Evolutionary conservation across 805 yeast genomes (phyloP), one percentile per base, ranked within the genome.

Genomic region (Metschnikowia cerradonensis): DNA sequence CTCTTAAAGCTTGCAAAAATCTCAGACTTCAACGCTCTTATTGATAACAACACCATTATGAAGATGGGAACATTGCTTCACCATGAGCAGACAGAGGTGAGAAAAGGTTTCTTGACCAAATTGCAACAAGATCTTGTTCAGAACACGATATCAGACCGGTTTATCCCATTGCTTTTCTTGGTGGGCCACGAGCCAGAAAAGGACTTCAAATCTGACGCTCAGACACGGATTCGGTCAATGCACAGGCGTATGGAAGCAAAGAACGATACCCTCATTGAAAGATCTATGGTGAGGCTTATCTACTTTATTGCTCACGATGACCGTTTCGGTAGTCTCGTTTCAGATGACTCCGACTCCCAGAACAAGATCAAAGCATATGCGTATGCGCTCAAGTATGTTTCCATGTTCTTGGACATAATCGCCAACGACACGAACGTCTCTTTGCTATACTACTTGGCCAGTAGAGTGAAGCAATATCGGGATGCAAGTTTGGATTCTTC

Each of bases 281-380:
- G 80, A 53, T 75, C 84, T 2, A 75, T 88, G 45, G 82, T 84
- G 1, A 74, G 95, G 46, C 70, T 90, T 17, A 70, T 90, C 14
- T 87, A 86, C 64, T 75, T 81, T 49, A 67, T 90, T 36, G 81
- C 94, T 0, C 96, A 88, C 62, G 91, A 88, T 63, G 80, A 81
- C 19, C 89, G 86, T 57, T 83, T 83, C 41, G 53, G 75, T 19
- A 78, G 73, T 5, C 68, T 75, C 14, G 61, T 75, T 32, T 60
- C 68, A 2, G 59, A 61, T 15, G 58, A 57, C 8, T 56, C 48
- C 38, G 39, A 34, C 13, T 8, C 20, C 33, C 17, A 15, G 17
- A 44, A 26, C 14, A 33, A 23, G 8, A 13, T 44, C 33, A 48
- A 37, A n/a, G 83, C 84, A 0, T 72, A 75, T 51, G 65, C 71